A percentile compares a stretch with the other conserved stretches of the same genome.
These are phyloP conservation scores for Breynia disticha DNA, from an alignment of 441 rosid genomes.

Conservation along the genomic window DNA sequence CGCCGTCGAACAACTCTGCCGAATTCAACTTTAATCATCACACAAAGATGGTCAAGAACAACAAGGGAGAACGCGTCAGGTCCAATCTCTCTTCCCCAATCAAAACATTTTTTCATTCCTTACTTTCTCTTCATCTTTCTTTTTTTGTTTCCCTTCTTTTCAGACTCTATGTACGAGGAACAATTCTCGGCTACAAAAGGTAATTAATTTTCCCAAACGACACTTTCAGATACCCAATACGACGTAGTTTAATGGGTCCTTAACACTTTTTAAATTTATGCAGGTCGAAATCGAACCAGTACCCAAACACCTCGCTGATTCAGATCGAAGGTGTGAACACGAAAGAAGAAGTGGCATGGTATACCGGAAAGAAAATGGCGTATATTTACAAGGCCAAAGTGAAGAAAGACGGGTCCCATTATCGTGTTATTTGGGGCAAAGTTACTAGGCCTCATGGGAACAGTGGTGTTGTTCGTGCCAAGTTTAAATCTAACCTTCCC, in stretches of 20 bases:
- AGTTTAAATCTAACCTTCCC: constrained; percentile 77
- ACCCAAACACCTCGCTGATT: constrained; percentile 65
- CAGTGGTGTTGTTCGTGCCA: constrained; percentile 79
- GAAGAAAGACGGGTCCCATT: constrained; percentile 66
- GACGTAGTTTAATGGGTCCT: too few relatives aligned
- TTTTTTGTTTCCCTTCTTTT: constrained; percentile 2
- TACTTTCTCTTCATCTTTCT: not conserved
- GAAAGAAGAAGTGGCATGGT: constrained; percentile 71
- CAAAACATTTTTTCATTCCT: not conserved
- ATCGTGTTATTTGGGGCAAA: constrained; percentile 93
- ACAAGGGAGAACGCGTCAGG: constrained; percentile 80
- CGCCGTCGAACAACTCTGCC: too few relatives aligned
- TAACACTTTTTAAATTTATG: not conserved
- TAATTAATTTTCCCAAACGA: constrained; percentile 2
- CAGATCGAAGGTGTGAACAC: constrained; percentile 96
- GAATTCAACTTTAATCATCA: constrained; percentile 7
- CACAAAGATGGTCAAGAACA: constrained; percentile 68
- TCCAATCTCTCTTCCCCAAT: not conserved
- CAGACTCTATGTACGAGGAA: constrained; percentile 87
- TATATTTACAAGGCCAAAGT: constrained; percentile 85
- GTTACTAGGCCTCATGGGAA: constrained; percentile 82
- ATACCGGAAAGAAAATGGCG: constrained; percentile 65
- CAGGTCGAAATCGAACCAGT: constrained; percentile 90
- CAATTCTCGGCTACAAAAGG: constrained; percentile 90
- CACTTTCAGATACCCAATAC: not conserved